Conservation (phyloP, 2,329 filamentous ascomycete genomes). For the Teratosphaeria destructans region DNA sequence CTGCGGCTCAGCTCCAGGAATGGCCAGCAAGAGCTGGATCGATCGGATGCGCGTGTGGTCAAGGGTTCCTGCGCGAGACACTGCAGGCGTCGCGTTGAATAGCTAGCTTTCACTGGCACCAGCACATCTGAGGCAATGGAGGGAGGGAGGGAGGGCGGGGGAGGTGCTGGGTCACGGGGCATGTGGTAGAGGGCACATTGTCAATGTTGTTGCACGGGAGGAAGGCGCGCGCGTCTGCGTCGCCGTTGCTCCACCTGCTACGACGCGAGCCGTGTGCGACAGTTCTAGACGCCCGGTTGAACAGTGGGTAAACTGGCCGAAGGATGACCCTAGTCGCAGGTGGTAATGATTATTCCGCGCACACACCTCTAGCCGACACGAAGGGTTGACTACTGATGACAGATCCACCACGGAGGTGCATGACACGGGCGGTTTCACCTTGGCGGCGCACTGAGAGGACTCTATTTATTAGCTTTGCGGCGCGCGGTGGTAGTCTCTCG, state of each 20-base stretch:
- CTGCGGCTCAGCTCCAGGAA: background rate
- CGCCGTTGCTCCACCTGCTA: background rate
- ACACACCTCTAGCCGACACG: background rate
- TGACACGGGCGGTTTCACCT: background rate
- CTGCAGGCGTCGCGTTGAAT: too few relatives aligned
- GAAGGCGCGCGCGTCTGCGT: background rate
- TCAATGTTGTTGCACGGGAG: background rate
- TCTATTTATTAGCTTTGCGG: background rate
- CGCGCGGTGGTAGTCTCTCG: background rate
- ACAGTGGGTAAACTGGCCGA: background rate
- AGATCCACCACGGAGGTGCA: background rate
- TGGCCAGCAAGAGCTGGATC: background rate
- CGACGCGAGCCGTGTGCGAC: background rate
- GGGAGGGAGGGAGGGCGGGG: background rate
- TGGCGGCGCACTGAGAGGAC: background rate
- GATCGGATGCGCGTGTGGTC: background rate
- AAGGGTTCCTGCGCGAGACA: too few relatives aligned
- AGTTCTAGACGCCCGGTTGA: background rate
- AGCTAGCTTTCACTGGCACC: background rate
- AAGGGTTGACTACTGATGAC: background rate
- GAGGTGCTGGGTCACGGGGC: background rate
- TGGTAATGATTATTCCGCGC: background rate
- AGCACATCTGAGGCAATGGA: background rate
- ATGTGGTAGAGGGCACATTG: background rate
- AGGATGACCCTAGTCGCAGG: background rate